Conservation (phyloP, 1,284 basidiomycete genomes). For the Termitomyces sp. region DNA sequence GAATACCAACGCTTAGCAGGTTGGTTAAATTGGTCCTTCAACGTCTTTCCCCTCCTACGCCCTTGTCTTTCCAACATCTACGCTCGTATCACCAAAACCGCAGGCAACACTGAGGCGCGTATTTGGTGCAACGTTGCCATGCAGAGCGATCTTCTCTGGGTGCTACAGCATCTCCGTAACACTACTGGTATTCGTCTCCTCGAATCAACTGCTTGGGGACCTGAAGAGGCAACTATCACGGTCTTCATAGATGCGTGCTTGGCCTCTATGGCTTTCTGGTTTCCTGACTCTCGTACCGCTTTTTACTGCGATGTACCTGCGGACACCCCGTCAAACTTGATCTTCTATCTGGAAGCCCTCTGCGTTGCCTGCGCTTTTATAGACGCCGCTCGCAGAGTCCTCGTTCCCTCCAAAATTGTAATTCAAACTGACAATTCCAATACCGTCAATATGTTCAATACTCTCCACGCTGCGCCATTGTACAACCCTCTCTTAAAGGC, state of each 20-base stretch:
- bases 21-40: constrained; percentile 30
- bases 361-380: not conserved
- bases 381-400: not conserved
- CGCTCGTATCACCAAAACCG: constrained; percentile 22
- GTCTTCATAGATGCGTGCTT: constrained; percentile 22
- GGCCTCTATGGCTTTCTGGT: constrained; percentile 14
- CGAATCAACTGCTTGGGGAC: constrained; percentile 12
- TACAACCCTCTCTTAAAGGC: not conserved
- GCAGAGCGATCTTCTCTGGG: too few relatives aligned
- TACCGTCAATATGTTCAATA: constrained; percentile 31
- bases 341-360: constrained; percentile 4
- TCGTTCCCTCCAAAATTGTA: constrained; percentile 8
- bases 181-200: constrained; percentile 15
- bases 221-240: constrained; percentile 9
- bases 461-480: constrained; percentile 13
- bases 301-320: too few relatives aligned
- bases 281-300: not conserved
- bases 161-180: constrained; percentile 4
- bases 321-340: not conserved
- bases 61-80: constrained; percentile 31
- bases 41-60: constrained; percentile 23
- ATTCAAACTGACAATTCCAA: constrained; percentile 32
- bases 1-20: too few relatives aligned
- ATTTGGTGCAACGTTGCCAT: too few relatives aligned
- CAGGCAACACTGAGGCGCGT: constrained; percentile 22